These are phyloP conservation scores for Comarum palustre DNA, from an alignment of 306 rosid genomes.

Conservation along the genomic window DNA sequence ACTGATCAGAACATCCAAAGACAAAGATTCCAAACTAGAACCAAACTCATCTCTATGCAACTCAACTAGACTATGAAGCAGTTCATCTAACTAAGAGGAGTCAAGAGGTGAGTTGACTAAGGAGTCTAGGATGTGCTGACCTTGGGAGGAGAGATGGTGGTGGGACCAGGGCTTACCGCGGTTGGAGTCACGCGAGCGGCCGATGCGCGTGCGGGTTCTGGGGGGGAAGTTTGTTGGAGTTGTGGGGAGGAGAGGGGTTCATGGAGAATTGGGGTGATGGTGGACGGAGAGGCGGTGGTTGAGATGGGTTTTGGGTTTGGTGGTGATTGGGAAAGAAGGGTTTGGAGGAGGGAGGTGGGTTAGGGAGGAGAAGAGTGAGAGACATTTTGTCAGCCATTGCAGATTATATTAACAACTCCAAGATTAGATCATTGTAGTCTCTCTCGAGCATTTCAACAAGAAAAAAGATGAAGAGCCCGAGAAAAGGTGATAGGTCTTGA, in stretches of 20 bases:
- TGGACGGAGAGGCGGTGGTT: slow-evolving; percentile 19
- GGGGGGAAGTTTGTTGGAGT: slow-evolving; percentile 23
- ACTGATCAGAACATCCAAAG: slow-evolving; percentile 63
- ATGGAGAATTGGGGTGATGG: slow-evolving; percentile 34
- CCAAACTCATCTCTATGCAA: slow-evolving; percentile 17
- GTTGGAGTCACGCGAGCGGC: slow-evolving; percentile 61
- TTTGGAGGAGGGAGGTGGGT: slow-evolving; percentile 43
- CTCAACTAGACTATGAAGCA: slow-evolving; percentile 35
- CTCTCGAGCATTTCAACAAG: too few species aligned
- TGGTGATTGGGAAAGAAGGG: slow-evolving; percentile 32
- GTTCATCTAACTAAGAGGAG: slow-evolving; percentile 27
- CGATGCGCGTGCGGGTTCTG: slow-evolving; percentile 46
- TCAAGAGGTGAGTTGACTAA: slow-evolving; percentile 42
- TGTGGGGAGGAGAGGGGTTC: slow-evolving; percentile 33
- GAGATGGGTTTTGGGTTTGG: slow-evolving; percentile 29
- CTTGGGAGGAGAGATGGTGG: slow-evolving; percentile 53
- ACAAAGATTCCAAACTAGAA: slow-evolving; percentile 26
- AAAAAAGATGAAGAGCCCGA: too few species aligned
- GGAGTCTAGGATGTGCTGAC: slow-evolving; percentile 48
- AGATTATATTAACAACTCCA: too few species aligned
- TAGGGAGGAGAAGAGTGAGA: slow-evolving; percentile 55
- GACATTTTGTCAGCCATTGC: slow-evolving; percentile 56
- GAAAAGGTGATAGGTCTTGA: too few species aligned
- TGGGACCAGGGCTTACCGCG: slow-evolving; percentile 77
- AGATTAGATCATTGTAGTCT: too few species aligned